Base-by-base conservation (phyloP, 78 protist genomes). In the Pigoraptor vietnamica region DNA sequence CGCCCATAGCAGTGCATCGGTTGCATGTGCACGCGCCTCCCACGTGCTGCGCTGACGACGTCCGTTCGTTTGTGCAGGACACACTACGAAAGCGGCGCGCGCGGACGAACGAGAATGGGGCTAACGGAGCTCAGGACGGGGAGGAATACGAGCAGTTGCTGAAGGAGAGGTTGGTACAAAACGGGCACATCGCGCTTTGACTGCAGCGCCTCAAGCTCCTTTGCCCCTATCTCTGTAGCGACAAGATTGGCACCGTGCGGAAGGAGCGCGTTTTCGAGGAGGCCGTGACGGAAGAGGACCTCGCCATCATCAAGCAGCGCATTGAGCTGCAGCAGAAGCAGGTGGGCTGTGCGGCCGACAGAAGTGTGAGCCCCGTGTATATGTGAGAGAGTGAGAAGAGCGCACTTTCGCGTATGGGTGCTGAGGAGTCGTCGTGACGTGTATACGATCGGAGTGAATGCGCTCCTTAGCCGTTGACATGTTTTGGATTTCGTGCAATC, bases 221-320 rank as follows among this genome's bases (percentile, higher is more conserved):
- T n/a, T n/a, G n/a, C n/a, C n/a, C n/a, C n/a, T n/a, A n/a, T n/a
- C n/a, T n/a, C n/a, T n/a, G n/a, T n/a, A n/a, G n/a, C n/a, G n/a
- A n/a, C n/a, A n/a, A n/a, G n/a, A 88, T 40, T 32, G 91, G 19
- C 35, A 24, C n/a, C 2, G 79, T 89, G 37, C 79, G 55, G 0
- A 89, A 89, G 82, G 82, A 14, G 32, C n/a, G 48, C 33, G 82
- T 89, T 38, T 89, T 89, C 37, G 37, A 33, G 21, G 91, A 48
- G 0, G 35, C 21, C 29, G 1, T 89, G 40, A 40, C 79, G 2
- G 84, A 40, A 1, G 82, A 40, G 19, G 91, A 89, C 19, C 91
- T 35, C 24, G 79, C 55, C 35, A 89, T 39, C 38, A 39, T 39
- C 37, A 2, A 48, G 37, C 37, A 89, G 91, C 55, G 91, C 25